These are phyloP conservation scores for Pseudoneurospora amorphoporcata DNA, from an alignment of 495 filamentous ascomycete genomes.

Conservation along the genomic window DNA sequence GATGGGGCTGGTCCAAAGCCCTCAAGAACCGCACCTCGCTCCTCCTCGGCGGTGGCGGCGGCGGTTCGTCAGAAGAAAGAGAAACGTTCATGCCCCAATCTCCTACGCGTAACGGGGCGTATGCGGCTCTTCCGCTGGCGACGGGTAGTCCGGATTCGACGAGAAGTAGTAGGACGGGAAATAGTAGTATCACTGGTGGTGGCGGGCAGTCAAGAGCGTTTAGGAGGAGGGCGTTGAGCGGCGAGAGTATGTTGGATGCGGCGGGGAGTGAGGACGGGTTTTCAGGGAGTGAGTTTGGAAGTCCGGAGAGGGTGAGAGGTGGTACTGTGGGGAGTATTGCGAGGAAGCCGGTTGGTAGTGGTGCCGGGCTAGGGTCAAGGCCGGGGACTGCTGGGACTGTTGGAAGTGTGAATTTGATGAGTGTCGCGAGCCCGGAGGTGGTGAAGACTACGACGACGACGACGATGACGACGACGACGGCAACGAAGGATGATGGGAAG, in stretches of 20 bases:
- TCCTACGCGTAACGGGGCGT: not conserved
- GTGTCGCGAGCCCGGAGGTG: not conserved
- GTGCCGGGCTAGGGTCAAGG: not conserved
- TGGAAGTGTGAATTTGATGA: not conserved
- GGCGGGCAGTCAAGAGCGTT: not conserved
- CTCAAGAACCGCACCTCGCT: not conserved
- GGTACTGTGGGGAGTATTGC: not conserved
- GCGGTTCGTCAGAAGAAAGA: not conserved
- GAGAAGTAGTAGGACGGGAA: not conserved
- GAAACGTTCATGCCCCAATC: not conserved
- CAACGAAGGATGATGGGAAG: not conserved
- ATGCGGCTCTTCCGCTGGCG: not conserved
- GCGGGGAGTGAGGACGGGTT: not conserved
- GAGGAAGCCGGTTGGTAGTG: not conserved
- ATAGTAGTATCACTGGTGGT: not conserved
- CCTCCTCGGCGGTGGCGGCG: not conserved
- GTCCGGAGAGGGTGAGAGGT: not conserved
- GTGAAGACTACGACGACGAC: not conserved
- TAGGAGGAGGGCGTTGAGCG: not conserved
- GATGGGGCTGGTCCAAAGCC: not conserved
- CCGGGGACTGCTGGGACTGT: not conserved
- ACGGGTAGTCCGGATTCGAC: not conserved
- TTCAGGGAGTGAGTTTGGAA: not conserved
- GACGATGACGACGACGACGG: not conserved
- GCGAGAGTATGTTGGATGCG: not conserved